Evolutionary conservation across 1,284 basidiomycete species (phyloP).

Genomic region (Ustilago esculenta): DNA sequence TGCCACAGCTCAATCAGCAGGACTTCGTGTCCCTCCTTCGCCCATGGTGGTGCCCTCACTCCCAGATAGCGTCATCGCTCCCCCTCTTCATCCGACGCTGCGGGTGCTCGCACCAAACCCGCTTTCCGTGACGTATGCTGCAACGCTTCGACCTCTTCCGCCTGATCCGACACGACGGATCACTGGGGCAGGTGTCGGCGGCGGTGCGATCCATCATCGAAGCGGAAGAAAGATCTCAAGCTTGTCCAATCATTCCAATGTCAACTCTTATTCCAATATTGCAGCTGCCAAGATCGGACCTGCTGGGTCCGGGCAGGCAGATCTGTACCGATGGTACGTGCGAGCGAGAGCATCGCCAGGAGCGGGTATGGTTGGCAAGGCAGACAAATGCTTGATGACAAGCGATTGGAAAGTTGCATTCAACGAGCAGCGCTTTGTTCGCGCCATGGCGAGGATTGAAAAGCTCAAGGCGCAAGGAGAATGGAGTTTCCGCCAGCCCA

Average conservation of each 20-base stretch:
- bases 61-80: conserved; percentile 20
- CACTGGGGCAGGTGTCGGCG: conserved; percentile 60
- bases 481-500: conserved; percentile 95
- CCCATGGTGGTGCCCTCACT: conserved; percentile 24
- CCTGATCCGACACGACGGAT: conserved; percentile 62
- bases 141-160: conserved; percentile 62
- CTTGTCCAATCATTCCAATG: conserved; percentile 24
- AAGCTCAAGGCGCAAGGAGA: conserved; percentile 79
- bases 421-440: conserved; percentile 69
- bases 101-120: conserved; percentile 62
- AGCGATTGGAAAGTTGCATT: conserved; percentile 66
- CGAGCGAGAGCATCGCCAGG: conserved; percentile 60
- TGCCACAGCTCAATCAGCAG: conserved; percentile 20
- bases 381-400: conserved; percentile 64
- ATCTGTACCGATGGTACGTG: conserved; percentile 63
- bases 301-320: conserved; percentile 53
- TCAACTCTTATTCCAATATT: conserved; percentile 38
- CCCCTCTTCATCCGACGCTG: conserved; percentile 58
- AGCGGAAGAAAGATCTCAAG: conserved; percentile 43
- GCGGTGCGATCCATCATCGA: conserved; percentile 62
- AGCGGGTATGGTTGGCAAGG: conserved; percentile 64
- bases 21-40: conserved; percentile 36
- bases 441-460: conserved; percentile 87
- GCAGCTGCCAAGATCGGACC: conserved; percentile 47
- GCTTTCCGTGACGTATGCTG: conserved; percentile 63